phyloP scores from a whole-genome alignment of 2,329 filamentous ascomycete species.

The Colletotrichum sp. region DNA sequence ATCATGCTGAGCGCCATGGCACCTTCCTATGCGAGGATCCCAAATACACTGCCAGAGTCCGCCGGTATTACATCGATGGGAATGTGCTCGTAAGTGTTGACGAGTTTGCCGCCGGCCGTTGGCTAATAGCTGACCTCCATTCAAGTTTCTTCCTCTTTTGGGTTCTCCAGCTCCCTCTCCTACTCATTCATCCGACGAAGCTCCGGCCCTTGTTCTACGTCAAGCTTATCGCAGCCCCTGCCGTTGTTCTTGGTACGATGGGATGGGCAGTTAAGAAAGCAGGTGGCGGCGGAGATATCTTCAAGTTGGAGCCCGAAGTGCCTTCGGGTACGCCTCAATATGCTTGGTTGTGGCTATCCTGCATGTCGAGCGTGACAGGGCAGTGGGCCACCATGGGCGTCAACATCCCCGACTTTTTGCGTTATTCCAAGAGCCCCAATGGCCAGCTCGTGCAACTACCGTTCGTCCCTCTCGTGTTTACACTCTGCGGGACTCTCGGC shows the following conservation, averaged over 20 bases:
- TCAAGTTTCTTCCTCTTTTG: conserved; percentile 63
- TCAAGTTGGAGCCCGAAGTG: conserved; percentile 6
- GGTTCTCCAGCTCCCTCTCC: conserved; percentile 56
- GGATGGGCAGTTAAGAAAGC: conserved; percentile 18
- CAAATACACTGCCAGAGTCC: conserved; percentile 54
- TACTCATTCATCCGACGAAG: conserved; percentile 60
- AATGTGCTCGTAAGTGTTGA: conserved; percentile 14
- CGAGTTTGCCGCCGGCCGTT: not conserved
- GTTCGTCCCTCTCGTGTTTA: conserved; percentile 53
- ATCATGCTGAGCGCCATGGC: conserved; percentile 51
- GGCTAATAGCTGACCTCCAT: not conserved
- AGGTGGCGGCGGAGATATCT: conserved; percentile 24
- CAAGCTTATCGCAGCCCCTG: conserved; percentile 39
- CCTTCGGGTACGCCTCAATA: conserved; percentile 9
- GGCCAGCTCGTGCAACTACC: conserved; percentile 31
- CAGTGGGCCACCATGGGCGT: conserved; percentile 36
- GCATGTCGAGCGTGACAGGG: conserved; percentile 21
- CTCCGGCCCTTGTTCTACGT: conserved; percentile 59
- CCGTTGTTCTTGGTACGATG: conserved; percentile 24
- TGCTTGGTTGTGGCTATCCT: conserved; percentile 16
- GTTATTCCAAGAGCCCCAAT: conserved; percentile 31
- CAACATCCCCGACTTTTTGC: conserved; percentile 53
- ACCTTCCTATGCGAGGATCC: conserved; percentile 58
- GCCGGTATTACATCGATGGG: conserved; percentile 52
- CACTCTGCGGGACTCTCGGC: conserved; percentile 48